phyloP scores from a whole-genome alignment of 2,329 filamentous ascomycete genomes.

The Colletotrichum endophyticum region DNA sequence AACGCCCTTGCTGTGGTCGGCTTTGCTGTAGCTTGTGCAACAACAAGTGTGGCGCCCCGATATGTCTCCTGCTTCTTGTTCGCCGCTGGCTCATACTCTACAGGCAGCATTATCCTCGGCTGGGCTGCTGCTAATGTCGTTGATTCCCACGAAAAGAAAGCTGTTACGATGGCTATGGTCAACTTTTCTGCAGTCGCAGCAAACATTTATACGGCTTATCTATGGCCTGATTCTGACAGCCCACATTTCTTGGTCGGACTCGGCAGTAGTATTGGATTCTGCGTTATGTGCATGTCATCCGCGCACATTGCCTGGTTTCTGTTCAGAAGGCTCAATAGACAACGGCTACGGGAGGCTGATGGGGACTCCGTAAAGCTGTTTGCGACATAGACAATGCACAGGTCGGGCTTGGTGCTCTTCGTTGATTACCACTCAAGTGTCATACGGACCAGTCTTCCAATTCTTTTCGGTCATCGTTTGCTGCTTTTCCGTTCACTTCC shows the following conservation, averaged over 20 bases:
- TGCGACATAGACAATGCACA: not conserved
- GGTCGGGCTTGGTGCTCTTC: not conserved
- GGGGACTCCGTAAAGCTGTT: not conserved
- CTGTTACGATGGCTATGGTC: not conserved
- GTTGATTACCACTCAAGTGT: accelerated
- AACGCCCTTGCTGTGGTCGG: conserved; percentile 44
- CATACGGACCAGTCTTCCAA: not conserved
- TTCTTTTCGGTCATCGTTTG: not conserved
- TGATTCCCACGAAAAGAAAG: not conserved
- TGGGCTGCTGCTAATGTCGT: not conserved
- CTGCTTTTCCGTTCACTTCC: not conserved
- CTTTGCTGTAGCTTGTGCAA: conserved; percentile 30
- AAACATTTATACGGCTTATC: not conserved
- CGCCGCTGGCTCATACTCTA: not conserved
- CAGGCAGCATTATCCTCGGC: not conserved
- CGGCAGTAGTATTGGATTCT: not conserved
- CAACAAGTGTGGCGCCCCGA: not conserved
- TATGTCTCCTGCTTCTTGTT: not conserved
- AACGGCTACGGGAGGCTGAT: not conserved
- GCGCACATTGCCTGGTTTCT: not conserved
- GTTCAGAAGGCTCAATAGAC: not conserved
- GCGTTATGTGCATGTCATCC: not conserved
- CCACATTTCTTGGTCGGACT: not conserved
- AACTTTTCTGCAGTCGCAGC: not conserved
- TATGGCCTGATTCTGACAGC: not conserved